Evolutionary conservation across 2,329 filamentous ascomycete species (phyloP).

Genomic region (Aspergillus arachidicola): DNA sequence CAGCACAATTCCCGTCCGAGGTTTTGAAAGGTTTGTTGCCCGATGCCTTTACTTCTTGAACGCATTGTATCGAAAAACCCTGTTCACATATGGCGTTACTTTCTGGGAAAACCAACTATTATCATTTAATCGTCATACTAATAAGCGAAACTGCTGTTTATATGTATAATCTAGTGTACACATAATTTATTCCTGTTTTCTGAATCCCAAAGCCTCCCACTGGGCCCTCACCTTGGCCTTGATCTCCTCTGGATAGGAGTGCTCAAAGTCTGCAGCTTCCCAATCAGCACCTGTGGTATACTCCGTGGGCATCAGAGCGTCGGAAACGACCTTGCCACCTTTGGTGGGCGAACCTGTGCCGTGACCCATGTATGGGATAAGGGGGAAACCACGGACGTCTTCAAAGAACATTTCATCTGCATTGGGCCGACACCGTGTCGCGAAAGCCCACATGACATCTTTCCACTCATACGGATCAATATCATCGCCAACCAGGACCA

Average conservation of each 20-base stretch:
- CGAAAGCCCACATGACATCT: conserved; percentile 55
- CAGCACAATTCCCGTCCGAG: neutral
- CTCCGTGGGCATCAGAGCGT: conserved; percentile 47
- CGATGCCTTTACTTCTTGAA: neutral
- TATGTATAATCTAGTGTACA: neutral
- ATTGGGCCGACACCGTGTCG: conserved; percentile 50
- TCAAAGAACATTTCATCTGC: conserved; percentile 48
- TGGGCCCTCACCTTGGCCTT: conserved; percentile 40
- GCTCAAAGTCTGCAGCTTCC: conserved; percentile 35
- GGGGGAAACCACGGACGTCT: conserved; percentile 46
- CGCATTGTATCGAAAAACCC: neutral
- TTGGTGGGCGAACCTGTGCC: conserved; percentile 33
- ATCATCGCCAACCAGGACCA: conserved; percentile 53
- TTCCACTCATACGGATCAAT: conserved; percentile 51
- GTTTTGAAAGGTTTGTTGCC: neutral
- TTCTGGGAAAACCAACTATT: neutral
- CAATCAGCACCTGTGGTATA: conserved; percentile 42
- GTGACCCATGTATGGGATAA: conserved; percentile 54
- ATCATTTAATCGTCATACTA: neutral
- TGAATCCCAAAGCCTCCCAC: conserved; percentile 37
- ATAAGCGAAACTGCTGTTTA: neutral
- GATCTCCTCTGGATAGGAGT: conserved; percentile 43
- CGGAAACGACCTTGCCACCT: conserved; percentile 52
- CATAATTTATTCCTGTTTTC: conserved; percentile 6
- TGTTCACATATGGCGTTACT: neutral